A percentile compares a stretch with the other conserved stretches of the same genome.
phyloP scores from a whole-genome alignment of 2,329 filamentous ascomycete genomes.

The Exophiala bonariae region DNA sequence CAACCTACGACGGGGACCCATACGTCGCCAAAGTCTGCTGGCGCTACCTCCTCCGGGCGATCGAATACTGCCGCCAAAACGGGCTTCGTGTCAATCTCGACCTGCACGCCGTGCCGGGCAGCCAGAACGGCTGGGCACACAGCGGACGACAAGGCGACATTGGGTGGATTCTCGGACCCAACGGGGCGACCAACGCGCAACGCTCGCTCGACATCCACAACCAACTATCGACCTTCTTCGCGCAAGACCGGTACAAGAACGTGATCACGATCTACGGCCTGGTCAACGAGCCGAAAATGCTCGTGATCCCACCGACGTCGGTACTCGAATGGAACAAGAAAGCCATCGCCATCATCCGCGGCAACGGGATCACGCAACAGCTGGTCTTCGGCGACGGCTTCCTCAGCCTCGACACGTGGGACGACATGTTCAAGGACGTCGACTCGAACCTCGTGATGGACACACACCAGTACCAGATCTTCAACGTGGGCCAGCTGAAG shows the following conservation, averaged over 20 bases:
- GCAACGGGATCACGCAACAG: constrained; percentile 70
- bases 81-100: constrained; percentile 92
- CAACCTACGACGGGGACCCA: constrained; percentile 79
- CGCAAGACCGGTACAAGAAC: constrained; percentile 89
- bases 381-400: constrained; percentile 95
- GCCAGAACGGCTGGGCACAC: constrained; percentile 98
- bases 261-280: constrained; percentile 91
- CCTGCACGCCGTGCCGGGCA: constrained; percentile 85
- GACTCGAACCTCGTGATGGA: constrained; percentile 76
- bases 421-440: constrained; percentile 72
- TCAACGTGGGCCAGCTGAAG: constrained; percentile 84
- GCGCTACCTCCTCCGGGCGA: constrained; percentile 87
- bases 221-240: constrained; percentile 85
- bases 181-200: constrained; percentile 75
- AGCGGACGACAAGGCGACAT: constrained; percentile 80
- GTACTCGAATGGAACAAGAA: constrained; percentile 79
- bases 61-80: constrained; percentile 92
- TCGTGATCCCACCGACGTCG: constrained; percentile 58
- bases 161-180: constrained; percentile 85
- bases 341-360: constrained; percentile 70
- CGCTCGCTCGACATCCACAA: constrained; percentile 85
- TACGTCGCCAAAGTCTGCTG: constrained; percentile 86
- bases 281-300: constrained; percentile 92
- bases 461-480: constrained; percentile 97
- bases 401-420: constrained; percentile 86